phyloP scores from a whole-genome alignment of 2,329 filamentous ascomycete genomes.

The Neonectria neomacrospora region DNA sequence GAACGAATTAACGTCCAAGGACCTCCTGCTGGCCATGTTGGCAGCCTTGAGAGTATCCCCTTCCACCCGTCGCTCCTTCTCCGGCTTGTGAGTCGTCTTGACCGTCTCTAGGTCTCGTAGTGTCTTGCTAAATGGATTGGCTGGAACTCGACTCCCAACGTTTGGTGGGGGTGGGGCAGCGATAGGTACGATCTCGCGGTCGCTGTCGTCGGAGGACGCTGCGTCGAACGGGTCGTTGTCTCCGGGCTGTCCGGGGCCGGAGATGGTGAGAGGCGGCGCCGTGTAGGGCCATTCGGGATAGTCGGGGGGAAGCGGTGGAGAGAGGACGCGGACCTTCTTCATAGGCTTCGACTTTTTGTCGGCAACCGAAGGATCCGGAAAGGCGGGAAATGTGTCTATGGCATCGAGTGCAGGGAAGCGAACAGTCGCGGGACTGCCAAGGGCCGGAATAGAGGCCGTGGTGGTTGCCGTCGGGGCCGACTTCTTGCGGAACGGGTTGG shows the following conservation, averaged over 20 bases:
- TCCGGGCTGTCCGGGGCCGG: slow-evolving; percentile 40
- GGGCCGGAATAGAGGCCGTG: slow-evolving; percentile 23
- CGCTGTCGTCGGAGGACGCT: slow-evolving; percentile 44
- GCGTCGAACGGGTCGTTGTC: slow-evolving; percentile 50
- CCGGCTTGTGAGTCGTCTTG: slow-evolving; percentile 47
- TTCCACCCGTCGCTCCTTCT: slow-evolving; percentile 46
- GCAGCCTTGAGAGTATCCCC: slow-evolving; percentile 48
- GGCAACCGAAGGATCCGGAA: slow-evolving; percentile 47
- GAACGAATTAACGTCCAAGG: slow-evolving; percentile 82
- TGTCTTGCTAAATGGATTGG: slow-evolving; percentile 66
- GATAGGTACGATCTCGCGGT: slow-evolving; percentile 39
- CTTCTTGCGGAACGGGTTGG: slow-evolving; percentile 65
- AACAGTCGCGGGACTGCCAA: slow-evolving; percentile 28
- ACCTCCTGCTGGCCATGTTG: slow-evolving; percentile 53
- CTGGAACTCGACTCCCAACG: slow-evolving; percentile 37
- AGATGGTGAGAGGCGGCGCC: slow-evolving; percentile 45
- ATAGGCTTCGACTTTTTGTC: slow-evolving; percentile 62
- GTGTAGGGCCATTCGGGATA: slow-evolving; percentile 53
- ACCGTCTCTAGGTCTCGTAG: slow-evolving; percentile 61
- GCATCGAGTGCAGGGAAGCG: slow-evolving; percentile 45
- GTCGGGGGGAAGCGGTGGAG: slow-evolving; percentile 69
- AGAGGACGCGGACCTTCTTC: slow-evolving; percentile 75
- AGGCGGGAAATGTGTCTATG: slow-evolving; percentile 44
- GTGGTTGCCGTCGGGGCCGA: slow-evolving; percentile 37
- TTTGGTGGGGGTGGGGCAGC: slow-evolving; percentile 41